A percentile compares a stretch with the other conserved stretches of the same genome.
These are phyloP conservation scores for Termitomyces sp. DNA, from an alignment of 768 basidiomycete genomes.

Conservation along the genomic window DNA sequence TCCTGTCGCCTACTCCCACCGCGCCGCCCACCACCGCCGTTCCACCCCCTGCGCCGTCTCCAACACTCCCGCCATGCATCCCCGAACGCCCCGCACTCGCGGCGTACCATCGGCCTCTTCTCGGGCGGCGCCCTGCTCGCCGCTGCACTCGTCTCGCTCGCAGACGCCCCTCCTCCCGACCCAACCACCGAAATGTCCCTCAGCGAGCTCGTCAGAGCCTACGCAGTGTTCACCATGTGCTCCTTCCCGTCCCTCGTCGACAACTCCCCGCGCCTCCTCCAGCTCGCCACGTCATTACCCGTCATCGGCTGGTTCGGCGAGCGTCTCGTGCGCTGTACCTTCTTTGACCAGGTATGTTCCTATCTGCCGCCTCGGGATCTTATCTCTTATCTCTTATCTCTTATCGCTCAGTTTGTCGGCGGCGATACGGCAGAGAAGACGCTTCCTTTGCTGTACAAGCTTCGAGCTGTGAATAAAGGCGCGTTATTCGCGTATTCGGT, in stretches of 20 bases:
- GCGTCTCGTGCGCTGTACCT: slow-evolving; percentile 67
- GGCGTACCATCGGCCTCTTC: neutral
- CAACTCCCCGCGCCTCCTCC: slow-evolving; percentile 61
- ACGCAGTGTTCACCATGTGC: slow-evolving; percentile 78
- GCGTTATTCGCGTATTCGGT: slow-evolving; percentile 80
- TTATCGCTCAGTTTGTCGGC: slow-evolving; percentile 67
- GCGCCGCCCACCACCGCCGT: too few species aligned
- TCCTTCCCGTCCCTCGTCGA: slow-evolving; percentile 77
- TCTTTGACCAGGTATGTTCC: slow-evolving; percentile 83
- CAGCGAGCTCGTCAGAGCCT: slow-evolving; percentile 55
- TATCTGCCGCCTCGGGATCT: too few species aligned
- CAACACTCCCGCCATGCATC: too few species aligned
- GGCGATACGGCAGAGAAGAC: slow-evolving; percentile 75
- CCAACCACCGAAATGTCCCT: slow-evolving; percentile 22
- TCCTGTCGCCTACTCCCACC: too few species aligned
- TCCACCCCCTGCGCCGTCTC: too few species aligned
- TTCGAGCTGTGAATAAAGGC: slow-evolving; percentile 70
- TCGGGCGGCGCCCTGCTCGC: slow-evolving; percentile 12
- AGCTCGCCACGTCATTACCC: slow-evolving; percentile 43
- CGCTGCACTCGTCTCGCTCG: slow-evolving; percentile 12
- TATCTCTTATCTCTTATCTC: neutral
- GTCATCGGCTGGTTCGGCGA: slow-evolving; percentile 63
- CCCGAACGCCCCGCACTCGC: too few species aligned
- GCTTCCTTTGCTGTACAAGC: slow-evolving; percentile 53
- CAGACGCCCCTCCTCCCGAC: slow-evolving; percentile 10